Conservation (phyloP, 2,329 filamentous ascomycete genomes). For the Paraphaeosphaeria minitans region DNA sequence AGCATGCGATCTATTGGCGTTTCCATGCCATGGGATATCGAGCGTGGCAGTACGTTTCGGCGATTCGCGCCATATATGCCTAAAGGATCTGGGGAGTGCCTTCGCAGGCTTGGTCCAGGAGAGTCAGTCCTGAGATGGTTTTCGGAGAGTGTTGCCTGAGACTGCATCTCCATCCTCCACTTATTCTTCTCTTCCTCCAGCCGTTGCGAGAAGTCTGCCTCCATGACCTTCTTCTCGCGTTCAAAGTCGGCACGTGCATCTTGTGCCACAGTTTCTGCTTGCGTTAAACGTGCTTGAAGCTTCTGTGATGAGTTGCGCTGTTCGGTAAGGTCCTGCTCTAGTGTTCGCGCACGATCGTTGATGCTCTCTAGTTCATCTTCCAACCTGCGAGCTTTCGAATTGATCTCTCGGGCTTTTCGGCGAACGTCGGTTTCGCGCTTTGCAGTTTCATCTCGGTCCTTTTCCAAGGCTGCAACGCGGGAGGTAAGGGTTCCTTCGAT, state of each 20-base stretch:
- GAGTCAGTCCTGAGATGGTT: slow-evolving; percentile 46
- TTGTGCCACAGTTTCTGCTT: slow-evolving; percentile 66
- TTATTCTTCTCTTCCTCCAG: slow-evolving; percentile 69
- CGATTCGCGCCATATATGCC: slow-evolving; percentile 32
- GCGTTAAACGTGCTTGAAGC: slow-evolving; percentile 68
- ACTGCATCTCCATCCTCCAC: slow-evolving; percentile 58
- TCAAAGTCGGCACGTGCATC: slow-evolving; percentile 62
- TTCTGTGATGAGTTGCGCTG: slow-evolving; percentile 65
- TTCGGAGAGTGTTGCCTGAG: slow-evolving; percentile 30
- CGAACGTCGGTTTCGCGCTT: slow-evolving; percentile 85
- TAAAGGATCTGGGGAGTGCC: slow-evolving; percentile 46
- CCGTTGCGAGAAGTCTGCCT: slow-evolving; percentile 61
- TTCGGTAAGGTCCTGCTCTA: slow-evolving; percentile 67
- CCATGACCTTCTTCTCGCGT: slow-evolving; percentile 63
- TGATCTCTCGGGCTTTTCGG: slow-evolving; percentile 86
- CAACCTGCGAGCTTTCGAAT: slow-evolving; percentile 67
- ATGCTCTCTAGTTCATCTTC: slow-evolving; percentile 84
- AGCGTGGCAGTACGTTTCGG: slow-evolving; percentile 37
- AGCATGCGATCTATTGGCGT: slow-evolving; percentile 46
- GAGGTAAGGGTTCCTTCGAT: slow-evolving; percentile 87
- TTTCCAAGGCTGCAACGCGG: slow-evolving; percentile 78
- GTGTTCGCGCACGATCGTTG: slow-evolving; percentile 65
- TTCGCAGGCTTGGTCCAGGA: slow-evolving; percentile 45
- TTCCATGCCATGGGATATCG: slow-evolving; percentile 35
- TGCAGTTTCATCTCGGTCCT: slow-evolving; percentile 84